Conservation (phyloP, 2,329 filamentous ascomycete species). For the Gaeumannomyces tritici region DNA sequence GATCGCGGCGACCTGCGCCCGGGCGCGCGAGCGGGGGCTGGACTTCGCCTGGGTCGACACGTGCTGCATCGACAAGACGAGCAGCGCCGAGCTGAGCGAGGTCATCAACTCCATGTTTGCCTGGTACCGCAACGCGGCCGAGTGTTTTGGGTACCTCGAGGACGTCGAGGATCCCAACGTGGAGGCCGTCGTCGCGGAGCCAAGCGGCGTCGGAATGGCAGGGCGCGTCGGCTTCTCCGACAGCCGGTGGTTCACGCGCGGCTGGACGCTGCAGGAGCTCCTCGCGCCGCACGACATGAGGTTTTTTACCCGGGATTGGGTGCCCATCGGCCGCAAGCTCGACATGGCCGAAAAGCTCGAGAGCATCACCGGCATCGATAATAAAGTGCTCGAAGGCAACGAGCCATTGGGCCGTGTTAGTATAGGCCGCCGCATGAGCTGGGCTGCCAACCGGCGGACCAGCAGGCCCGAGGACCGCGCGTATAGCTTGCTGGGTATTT, state of each 20-base stretch:
- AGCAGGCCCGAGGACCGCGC: constrained; percentile 10
- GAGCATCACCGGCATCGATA: constrained; percentile 12
- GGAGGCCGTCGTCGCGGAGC: no score
- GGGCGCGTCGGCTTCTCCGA: neutral
- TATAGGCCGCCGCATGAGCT: constrained; percentile 8
- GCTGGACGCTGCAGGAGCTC: constrained; percentile 59
- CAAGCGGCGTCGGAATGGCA: neutral
- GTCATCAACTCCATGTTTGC: constrained; percentile 13
- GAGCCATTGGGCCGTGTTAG: neutral
- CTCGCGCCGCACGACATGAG: constrained; percentile 30
- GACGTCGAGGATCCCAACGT: neutral
- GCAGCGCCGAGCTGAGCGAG: constrained; percentile 9
- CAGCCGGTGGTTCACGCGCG: constrained; percentile 27
- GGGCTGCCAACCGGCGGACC: constrained; percentile 8
- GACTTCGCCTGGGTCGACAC: constrained; percentile 12
- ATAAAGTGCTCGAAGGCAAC: constrained; percentile 7
- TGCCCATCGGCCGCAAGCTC: constrained; percentile 14
- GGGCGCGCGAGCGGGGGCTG: constrained; percentile 2
- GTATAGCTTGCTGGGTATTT: constrained; percentile 13
- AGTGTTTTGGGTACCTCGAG: constrained; percentile 8
- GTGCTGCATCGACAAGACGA: constrained; percentile 13
- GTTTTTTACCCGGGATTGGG: constrained; percentile 21
- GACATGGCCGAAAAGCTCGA: constrained; percentile 8
- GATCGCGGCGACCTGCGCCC: neutral
- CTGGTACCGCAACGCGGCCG: constrained; percentile 7